phyloP scores from a whole-genome alignment of 2,329 filamentous ascomycete species.

The Penicillium sumatraense region DNA sequence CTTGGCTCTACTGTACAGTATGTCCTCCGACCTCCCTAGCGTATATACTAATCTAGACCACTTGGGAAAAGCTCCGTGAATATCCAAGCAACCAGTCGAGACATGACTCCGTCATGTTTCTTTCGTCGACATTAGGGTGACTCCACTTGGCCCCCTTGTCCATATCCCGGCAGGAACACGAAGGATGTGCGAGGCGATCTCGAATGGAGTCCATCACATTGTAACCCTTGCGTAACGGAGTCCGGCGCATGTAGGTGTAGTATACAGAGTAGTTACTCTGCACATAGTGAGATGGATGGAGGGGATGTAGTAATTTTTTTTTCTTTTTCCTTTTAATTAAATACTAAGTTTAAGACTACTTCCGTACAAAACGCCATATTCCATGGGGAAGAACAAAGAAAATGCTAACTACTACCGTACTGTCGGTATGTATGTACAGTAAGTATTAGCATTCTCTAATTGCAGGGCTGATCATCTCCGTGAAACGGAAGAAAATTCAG shows the following conservation, averaged over 20 bases:
- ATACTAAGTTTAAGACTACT: no score
- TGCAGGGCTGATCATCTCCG: constrained; percentile 23
- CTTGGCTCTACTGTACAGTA: not conserved
- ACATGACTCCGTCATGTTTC: constrained; percentile 21
- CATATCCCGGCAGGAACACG: constrained; percentile 13
- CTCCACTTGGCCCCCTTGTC: constrained; percentile 25
- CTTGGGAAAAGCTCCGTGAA: constrained; percentile 21
- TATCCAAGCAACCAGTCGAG: constrained; percentile 1
- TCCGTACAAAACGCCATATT: not conserved
- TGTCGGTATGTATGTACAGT: constrained; percentile 2
- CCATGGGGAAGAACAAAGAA: constrained; percentile 6
- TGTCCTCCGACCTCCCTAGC: no score
- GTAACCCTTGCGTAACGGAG: constrained; percentile 30
- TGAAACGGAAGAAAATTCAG: constrained; percentile 11
- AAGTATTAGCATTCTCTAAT: constrained; percentile 23
- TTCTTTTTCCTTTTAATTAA: not conserved
- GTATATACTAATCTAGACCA: constrained; percentile 19
- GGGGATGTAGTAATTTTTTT: no score
- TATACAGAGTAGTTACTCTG: not conserved
- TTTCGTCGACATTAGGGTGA: constrained; percentile 8
- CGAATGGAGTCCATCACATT: constrained; percentile 25
- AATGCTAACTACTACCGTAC: not conserved
- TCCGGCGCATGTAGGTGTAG: not conserved
- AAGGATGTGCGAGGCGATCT: constrained; percentile 22
- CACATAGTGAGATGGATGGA: constrained; percentile 6